Conservation (phyloP, 2,329 filamentous ascomycete genomes). For the Aspergillus costaricaensis region DNA sequence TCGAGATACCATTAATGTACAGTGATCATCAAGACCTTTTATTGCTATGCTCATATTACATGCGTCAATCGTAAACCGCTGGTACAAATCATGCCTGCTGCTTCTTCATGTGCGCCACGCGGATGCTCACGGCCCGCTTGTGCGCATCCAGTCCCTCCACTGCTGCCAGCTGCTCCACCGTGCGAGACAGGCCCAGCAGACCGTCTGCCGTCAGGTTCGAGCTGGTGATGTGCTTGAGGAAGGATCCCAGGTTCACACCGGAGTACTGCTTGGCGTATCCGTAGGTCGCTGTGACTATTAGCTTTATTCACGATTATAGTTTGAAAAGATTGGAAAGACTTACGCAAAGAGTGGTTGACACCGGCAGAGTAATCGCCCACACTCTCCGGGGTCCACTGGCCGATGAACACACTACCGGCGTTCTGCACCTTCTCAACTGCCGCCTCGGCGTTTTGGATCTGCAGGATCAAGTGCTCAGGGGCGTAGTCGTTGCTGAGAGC, state of each 20-base stretch:
- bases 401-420: constrained; percentile 93
- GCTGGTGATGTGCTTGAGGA: constrained; percentile 97
- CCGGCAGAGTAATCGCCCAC: constrained; percentile 98
- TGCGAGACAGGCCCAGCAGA: constrained; percentile 77
- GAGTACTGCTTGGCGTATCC: constrained; percentile 99
- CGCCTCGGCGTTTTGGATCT: constrained; percentile 74
- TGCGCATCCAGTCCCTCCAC: constrained; percentile 96
- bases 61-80: constrained; percentile 13
- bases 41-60: constrained; percentile 13
- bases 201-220: constrained; percentile 85
- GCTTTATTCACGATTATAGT: constrained; percentile 5
- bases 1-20: constrained; percentile 23
- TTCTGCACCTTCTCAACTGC: constrained; percentile 82
- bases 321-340: constrained; percentile 46
- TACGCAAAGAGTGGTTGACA: constrained; percentile 96
- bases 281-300: constrained; percentile 72
- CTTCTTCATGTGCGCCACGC: constrained; percentile 53
- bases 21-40: constrained; percentile 14
- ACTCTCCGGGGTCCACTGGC: constrained; percentile 94
- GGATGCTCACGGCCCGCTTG: constrained; percentile 69
- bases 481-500: constrained; percentile 89
- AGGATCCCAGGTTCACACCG: constrained; percentile 92
- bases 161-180: constrained; percentile 92
- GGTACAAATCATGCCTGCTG: constrained; percentile 17
- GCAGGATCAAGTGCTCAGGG: constrained; percentile 93